Evolutionary conservation across 1,139 yeast genomes (phyloP).

Genomic region (Nadsonia starkeyi-henricii): DNA sequence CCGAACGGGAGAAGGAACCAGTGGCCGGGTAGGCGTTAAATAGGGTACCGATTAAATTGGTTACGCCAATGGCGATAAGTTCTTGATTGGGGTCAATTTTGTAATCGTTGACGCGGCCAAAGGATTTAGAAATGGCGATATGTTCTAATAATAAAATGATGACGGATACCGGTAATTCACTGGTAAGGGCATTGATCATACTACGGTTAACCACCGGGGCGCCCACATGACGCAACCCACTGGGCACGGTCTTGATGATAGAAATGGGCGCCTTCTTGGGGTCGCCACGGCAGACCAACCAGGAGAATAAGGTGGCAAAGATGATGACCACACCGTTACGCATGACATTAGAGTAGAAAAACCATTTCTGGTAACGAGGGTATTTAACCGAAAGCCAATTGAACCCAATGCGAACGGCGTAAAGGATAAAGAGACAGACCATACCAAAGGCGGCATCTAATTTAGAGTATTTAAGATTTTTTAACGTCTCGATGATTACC

Average conservation of each 20-base stretch:
- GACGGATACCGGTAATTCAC: conserved; percentile 74
- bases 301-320: conserved; percentile 61
- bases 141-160: conserved; percentile 79
- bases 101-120: conserved; percentile 85
- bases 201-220: conserved; percentile 54
- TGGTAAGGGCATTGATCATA: conserved; percentile 45
- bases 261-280: conserved; percentile 35
- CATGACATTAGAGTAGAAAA: conserved; percentile 61
- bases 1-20: conserved; percentile 91
- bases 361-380: conserved; percentile 41
- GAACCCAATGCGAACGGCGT: conserved; percentile 45
- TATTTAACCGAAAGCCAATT: conserved; percentile 49
- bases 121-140: conserved; percentile 85
- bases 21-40: conserved; percentile 93
- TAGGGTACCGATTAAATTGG: conserved; percentile 80
- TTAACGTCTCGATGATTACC: conserved; percentile 60
- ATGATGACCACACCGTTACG: conserved; percentile 74
- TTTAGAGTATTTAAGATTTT: conserved; percentile 52
- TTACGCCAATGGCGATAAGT: conserved; percentile 84
- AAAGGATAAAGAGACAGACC: conserved; percentile 53
- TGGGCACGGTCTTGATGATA: conserved; percentile 65
- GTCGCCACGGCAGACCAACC: conserved; percentile 39
- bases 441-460: conserved; percentile 86
- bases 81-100: conserved; percentile 89
- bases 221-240: conserved; percentile 69